Percentiles rank a stretch among this genome's conserved stretches.
phyloP scores from a whole-genome alignment of 169 alveolate genomes.

The Cryptosporidium viatorum region DNA sequence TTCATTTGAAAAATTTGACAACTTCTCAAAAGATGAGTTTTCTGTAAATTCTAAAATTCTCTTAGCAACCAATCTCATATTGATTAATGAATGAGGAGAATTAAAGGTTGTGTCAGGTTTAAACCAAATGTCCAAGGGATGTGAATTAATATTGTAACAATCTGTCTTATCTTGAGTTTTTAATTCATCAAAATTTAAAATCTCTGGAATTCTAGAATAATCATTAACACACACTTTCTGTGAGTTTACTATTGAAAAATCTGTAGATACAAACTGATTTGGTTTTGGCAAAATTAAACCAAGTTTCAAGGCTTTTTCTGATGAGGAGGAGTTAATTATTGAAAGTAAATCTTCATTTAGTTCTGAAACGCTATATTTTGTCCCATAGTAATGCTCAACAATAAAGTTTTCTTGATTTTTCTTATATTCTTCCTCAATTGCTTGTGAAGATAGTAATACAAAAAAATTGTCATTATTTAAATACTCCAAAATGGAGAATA shows the following conservation, averaged over 20 bases:
- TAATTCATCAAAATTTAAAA: conserved; percentile 5
- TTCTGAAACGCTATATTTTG: conserved; percentile 41
- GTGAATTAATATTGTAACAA: not conserved
- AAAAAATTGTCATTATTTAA: conserved; percentile 23
- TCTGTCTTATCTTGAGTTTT: not conserved
- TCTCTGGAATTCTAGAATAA: conserved; percentile 33
- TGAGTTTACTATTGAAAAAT: conserved; percentile 38
- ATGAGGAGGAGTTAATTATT: not conserved
- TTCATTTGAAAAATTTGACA: conserved; percentile 5
- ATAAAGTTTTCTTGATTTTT: conserved; percentile 12
- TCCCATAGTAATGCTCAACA: conserved; percentile 32
- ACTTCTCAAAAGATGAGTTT: not conserved
- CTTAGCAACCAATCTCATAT: conserved; percentile 40
- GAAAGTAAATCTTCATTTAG: conserved; percentile 6
- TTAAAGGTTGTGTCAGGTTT: conserved; percentile 50
- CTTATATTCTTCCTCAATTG: conserved; percentile 24
- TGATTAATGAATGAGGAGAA: conserved; percentile 60
- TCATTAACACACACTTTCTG: conserved; percentile 38
- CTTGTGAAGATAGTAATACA: conserved; percentile 22
- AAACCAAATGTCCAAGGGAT: conserved; percentile 43
- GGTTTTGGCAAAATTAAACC: conserved; percentile 61
- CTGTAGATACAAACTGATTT: conserved; percentile 66
- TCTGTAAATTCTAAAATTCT: not conserved
- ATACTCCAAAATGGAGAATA: conserved; percentile 23
- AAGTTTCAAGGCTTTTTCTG: conserved; percentile 17